phyloP scores from a whole-genome alignment of 768 basidiomycete species.

The Gautieria morchelliformis region DNA sequence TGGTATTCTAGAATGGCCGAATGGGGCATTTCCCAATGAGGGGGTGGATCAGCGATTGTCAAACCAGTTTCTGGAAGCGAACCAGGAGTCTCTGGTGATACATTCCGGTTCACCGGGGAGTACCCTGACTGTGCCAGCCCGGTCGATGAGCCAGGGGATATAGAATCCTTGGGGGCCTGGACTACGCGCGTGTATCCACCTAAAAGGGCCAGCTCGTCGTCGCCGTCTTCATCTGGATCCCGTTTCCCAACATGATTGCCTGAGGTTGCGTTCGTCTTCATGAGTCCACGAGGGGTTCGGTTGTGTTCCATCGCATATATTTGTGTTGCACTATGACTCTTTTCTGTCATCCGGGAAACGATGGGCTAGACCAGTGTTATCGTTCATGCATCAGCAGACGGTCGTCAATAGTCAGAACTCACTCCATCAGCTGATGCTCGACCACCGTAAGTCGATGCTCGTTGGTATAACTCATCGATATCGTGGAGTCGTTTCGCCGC shows the following conservation, averaged over 20 bases:
- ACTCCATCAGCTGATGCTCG: constrained; percentile 5
- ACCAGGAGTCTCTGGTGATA: constrained; percentile 1
- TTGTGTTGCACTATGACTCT: neutral
- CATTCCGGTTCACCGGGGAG: neutral
- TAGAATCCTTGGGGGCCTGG: neutral
- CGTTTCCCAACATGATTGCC: neutral
- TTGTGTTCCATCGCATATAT: neutral
- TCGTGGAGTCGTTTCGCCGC: constrained; percentile 7
- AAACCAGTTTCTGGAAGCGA: constrained; percentile 1
- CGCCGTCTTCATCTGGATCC: neutral
- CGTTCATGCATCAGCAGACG: neutral
- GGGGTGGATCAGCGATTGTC: neutral
- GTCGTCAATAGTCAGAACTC: neutral
- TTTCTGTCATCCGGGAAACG: constrained; percentile 7
- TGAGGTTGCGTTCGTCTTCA: neutral
- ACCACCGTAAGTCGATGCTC: constrained; percentile 3
- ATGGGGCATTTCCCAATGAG: neutral
- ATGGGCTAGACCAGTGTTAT: neutral
- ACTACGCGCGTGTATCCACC: constrained; percentile 4
- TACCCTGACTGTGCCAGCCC: neutral
- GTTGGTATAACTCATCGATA: constrained; percentile 1
- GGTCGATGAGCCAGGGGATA: neutral
- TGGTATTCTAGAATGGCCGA: neutral
- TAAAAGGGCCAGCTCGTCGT: constrained; percentile 1
- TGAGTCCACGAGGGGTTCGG: neutral